phyloP scores from a whole-genome alignment of 1,284 basidiomycete species.

The Tilletia horrida region DNA sequence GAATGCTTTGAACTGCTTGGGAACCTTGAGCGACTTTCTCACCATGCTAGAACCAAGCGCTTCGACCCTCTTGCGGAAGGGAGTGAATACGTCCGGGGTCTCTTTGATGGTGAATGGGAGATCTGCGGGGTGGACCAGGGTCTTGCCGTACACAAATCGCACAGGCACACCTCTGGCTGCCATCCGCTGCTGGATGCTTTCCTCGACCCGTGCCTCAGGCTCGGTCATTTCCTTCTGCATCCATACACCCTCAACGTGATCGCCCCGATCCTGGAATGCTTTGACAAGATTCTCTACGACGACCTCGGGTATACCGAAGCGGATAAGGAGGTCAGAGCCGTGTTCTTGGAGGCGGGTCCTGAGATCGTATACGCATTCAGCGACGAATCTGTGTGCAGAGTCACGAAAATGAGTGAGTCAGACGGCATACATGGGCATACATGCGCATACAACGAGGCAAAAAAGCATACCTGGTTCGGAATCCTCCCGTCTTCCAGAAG shows the following conservation, averaged over 20 bases:
- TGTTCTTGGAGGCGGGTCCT: conserved; percentile 55
- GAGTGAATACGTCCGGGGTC: conserved; percentile 60
- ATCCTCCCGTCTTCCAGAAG: conserved; percentile 60
- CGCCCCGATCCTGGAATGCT: conserved; percentile 38
- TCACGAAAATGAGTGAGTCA: conserved; percentile 1
- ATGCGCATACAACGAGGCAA: background rate
- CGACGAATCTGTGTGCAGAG: conserved; percentile 55
- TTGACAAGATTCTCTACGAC: conserved; percentile 38
- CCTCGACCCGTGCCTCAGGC: conserved; percentile 39
- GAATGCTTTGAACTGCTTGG: conserved; percentile 40
- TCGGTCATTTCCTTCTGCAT: conserved; percentile 49
- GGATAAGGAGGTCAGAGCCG: conserved; percentile 60
- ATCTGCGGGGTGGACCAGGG: conserved; percentile 55
- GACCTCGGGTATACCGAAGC: conserved; percentile 60
- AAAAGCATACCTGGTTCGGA: conserved; percentile 46
- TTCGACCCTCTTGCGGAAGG: conserved; percentile 59
- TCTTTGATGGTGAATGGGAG: conserved; percentile 57
- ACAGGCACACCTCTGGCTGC: conserved; percentile 33
- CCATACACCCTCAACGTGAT: conserved; percentile 48
- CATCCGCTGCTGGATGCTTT: conserved; percentile 33
- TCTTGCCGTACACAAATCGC: conserved; percentile 44
- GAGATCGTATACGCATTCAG: conserved; percentile 60
- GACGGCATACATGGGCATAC: background rate
- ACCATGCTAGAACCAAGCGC: conserved; percentile 56
- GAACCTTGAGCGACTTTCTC: conserved; percentile 35